Evolutionary conservation across 352 stramenopile genomes (phyloP), one percentile per base, ranked within the genome.

Genomic region (Pythium phragmiticola): DNA sequence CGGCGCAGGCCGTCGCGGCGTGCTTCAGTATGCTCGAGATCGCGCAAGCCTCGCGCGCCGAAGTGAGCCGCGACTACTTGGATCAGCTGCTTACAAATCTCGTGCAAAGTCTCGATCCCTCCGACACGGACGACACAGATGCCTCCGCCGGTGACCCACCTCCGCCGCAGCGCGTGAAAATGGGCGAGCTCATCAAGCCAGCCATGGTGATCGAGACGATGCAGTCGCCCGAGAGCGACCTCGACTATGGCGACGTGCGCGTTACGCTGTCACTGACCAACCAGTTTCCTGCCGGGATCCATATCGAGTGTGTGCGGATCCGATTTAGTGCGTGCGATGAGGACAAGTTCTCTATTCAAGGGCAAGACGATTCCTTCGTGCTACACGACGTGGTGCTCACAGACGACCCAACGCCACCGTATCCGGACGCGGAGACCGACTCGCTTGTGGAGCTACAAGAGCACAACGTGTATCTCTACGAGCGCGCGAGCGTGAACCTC

Each of bases 21-120:
- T 90, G 79, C 26, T 86, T 89, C 45, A 89, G 72, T 30, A 78
- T 91, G 72, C 70, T 90, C 13, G 70, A 78, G 43, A 67, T 81
- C 13, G 75, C 78, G 0, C 74, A 88, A 36, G 72, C 79, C 36
- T 76, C 77, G 6, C 73, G 78, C n/a, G 68, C 73, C 0, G 71
- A 76, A 36, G 65, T 88, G 16, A 80, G 73, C 36, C 74, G 69
- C 36, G 76, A 69, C 4, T 79, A 86, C 30, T 68, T 88, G 41
- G 73, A 79, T 28, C 61, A 79, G 23, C 68, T 87, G 2, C 78
- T 89, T 54, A 57, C 72, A 34, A 62, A 70, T 42, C 69, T 89
- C 2, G 77, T 88, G 8, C 68, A 80, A 21, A 78, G 72, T 56
- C 64, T 85, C 14, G 65, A 58, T 7, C 45, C 46, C 6, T 12